Evolutionary conservation across 1,284 basidiomycete genomes (phyloP).

Genomic region (Sporisorium scitamineum): DNA sequence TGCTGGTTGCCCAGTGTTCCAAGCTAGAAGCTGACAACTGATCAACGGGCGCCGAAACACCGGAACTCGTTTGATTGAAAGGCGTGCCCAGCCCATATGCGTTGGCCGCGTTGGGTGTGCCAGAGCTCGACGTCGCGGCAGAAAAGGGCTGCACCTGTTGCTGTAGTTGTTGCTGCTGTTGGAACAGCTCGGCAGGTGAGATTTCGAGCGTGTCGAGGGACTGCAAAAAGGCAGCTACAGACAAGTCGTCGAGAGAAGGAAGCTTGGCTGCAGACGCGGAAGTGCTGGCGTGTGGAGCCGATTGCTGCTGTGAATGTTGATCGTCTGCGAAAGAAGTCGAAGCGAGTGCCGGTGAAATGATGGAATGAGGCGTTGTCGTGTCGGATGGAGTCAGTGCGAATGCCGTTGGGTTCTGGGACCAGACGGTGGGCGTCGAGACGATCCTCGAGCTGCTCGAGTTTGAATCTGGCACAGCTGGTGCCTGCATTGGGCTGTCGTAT

Average conservation of each 20-base stretch:
- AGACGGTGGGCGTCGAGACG: slow-evolving; percentile 13
- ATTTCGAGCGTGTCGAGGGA: slow-evolving; percentile 67
- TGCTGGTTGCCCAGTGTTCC: slow-evolving; percentile 42
- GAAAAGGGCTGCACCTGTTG: slow-evolving; percentile 27
- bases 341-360: slow-evolving; percentile 8
- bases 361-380: slow-evolving; percentile 17
- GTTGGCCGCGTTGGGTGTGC: neutral
- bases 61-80: neutral
- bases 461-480: neutral
- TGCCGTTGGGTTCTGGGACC: slow-evolving; percentile 17
- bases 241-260: slow-evolving; percentile 58
- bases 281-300: neutral
- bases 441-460: slow-evolving; percentile 1
- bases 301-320: neutral
- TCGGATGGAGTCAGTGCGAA: slow-evolving; percentile 30
- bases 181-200: slow-evolving; percentile 54
- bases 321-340: neutral
- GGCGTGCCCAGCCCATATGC: slow-evolving; percentile 9
- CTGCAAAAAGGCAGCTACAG: slow-evolving; percentile 65
- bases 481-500: slow-evolving; percentile 12
- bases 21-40: slow-evolving; percentile 24
- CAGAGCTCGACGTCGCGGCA: slow-evolving; percentile 9
- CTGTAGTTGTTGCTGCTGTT: slow-evolving; percentile 32
- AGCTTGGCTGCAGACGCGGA: slow-evolving; percentile 16
- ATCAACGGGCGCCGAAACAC: neutral